Evolutionary conservation across 1,139 yeast species (phyloP).

Genomic region (Candida buenavistaensis): DNA sequence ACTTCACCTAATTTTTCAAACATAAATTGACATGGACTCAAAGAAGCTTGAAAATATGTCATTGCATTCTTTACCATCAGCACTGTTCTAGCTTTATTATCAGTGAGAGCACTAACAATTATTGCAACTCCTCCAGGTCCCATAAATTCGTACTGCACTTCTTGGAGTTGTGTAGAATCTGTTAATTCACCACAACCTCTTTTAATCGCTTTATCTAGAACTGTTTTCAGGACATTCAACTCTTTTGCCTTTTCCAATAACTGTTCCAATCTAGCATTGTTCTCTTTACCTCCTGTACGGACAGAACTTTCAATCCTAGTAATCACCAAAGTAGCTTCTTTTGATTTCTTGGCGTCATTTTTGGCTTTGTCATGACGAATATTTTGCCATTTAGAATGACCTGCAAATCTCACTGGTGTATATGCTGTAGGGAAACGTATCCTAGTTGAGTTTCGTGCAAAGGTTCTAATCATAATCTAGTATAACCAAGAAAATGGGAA

Average conservation of each 20-base stretch:
- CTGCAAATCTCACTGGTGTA: slow-evolving; percentile 37
- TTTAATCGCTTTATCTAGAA: slow-evolving; percentile 81
- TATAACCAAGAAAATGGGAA: too few species aligned
- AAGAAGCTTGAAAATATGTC: slow-evolving; percentile 65
- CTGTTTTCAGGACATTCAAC: slow-evolving; percentile 77
- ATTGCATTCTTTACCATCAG: slow-evolving; percentile 75
- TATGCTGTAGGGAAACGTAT: background rate
- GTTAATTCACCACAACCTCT: slow-evolving; percentile 68
- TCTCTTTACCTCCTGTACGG: slow-evolving; percentile 50
- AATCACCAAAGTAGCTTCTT: slow-evolving; percentile 71
- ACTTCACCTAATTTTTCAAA: slow-evolving; percentile 79
- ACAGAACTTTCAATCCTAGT: slow-evolving; percentile 74
- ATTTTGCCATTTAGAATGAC: slow-evolving; percentile 95
- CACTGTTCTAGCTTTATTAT: slow-evolving; percentile 81
- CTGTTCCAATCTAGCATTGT: slow-evolving; percentile 73
- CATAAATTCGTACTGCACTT: slow-evolving; percentile 77
- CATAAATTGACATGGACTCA: slow-evolving; percentile 76
- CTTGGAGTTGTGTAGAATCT: slow-evolving; percentile 35
- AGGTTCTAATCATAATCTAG: slow-evolving; percentile 5
- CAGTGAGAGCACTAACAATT: slow-evolving; percentile 82
- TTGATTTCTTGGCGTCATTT: slow-evolving; percentile 78
- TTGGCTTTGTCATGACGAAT: slow-evolving; percentile 93
- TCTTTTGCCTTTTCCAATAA: slow-evolving; percentile 78
- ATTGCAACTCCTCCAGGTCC: slow-evolving; percentile 93
- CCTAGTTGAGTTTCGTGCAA: slow-evolving; percentile 1